phyloP scores from a whole-genome alignment of 768 basidiomycete species.

The Agaricus blazei region DNA sequence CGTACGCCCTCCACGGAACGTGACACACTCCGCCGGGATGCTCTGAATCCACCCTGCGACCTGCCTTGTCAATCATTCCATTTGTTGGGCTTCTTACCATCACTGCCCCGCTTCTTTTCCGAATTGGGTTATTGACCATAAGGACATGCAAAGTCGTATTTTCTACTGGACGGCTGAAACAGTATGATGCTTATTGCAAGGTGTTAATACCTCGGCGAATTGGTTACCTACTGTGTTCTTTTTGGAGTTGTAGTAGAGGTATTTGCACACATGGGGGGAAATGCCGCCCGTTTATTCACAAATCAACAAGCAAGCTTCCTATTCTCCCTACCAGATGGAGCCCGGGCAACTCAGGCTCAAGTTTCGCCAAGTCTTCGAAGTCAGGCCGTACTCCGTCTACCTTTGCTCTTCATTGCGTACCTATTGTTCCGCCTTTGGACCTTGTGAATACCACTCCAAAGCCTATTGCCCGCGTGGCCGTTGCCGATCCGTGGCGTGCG shows the following conservation, averaged over 20 bases:
- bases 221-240: not conserved
- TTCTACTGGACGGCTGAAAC: not conserved
- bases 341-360: not conserved
- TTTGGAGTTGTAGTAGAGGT: not conserved
- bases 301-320: not conserved
- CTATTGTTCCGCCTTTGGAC: not conserved
- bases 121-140: not conserved
- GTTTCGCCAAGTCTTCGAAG: not conserved
- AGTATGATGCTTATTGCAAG: not conserved
- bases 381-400: too few species aligned
- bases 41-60: not conserved
- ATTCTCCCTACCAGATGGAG: not conserved
- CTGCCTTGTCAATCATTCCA: not conserved
- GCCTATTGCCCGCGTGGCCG: slow-evolving; percentile 3
- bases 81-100: not conserved
- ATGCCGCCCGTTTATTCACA: not conserved
- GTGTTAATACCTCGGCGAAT: not conserved
- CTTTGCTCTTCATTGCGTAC: slow-evolving; percentile 2
- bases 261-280: not conserved
- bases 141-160: not conserved
- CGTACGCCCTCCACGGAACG: not conserved
- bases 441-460: slow-evolving; percentile 8
- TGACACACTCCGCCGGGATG: not conserved
- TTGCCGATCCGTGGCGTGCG: slow-evolving; percentile 8
- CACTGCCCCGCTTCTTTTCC: not conserved